Evolutionary conservation across 2,329 filamentous ascomycete genomes (phyloP), one percentile per base, ranked within the genome.

Genomic region (Cladosporium phlei): DNA sequence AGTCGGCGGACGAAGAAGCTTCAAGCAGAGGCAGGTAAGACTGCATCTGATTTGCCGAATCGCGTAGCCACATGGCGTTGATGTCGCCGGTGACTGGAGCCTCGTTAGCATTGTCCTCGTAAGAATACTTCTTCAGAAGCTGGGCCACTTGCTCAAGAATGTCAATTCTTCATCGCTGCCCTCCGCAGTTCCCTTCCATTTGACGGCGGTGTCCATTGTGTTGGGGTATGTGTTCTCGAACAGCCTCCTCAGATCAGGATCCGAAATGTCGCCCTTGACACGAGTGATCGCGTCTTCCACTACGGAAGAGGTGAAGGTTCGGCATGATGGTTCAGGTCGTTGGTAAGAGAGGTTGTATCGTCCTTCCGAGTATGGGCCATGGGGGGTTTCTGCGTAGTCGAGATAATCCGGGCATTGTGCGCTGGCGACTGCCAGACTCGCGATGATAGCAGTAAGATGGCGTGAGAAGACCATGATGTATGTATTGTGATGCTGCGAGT

Each of bases 221-320:
- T 87, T 89, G 0, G 85, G 85, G 60, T 80, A 88, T 1, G 80
- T 72, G 61, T 89, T 89, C 55, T 80, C 68, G 59, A 89, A 89
- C 9, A 89, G 70, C 3, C 82, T 75, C 61, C 76, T 81, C 16
- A 89, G 72, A 61, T 90, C 86, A 0, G 70, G 70, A 52, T 75
- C 72, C 17, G 59, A 58, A 49, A 75, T 74, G 21, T 55, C 51
- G 8, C 29, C 28, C 7, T 49, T 45, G 19, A 69, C 60, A 6
- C 54, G 51, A 8, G 53, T 47, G 24, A 74, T 52, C 0, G 59
- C 59, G 37, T 65, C 58, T 55, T 75, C 71, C 3, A 75, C 63
- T 10, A 59, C 59, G 22, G 65, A 64, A 7, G 68, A 70, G 44
- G 68, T 68, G 63, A 73, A 74, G 2, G 72, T 75, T 17, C 72